phyloP scores from a whole-genome alignment of 1,139 yeast genomes.

The Candida pseudoviswanathii region DNA sequence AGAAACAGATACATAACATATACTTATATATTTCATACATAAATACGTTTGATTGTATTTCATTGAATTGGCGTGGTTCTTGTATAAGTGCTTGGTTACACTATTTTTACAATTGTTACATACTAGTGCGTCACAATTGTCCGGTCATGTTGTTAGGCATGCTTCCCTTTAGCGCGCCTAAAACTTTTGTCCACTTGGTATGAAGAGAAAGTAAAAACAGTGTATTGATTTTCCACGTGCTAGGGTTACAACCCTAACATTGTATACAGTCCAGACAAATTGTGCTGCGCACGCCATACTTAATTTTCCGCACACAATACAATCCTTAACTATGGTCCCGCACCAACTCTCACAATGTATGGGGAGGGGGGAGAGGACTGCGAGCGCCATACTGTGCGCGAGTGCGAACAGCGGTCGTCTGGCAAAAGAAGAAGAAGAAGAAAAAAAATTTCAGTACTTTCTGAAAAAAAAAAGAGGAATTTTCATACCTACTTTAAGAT shows the following conservation, averaged over 20 bases:
- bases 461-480: slow-evolving; percentile 3
- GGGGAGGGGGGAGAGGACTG: background rate
- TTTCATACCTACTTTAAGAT: slow-evolving; percentile 14
- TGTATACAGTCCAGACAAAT: slow-evolving; percentile 5
- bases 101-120: background rate
- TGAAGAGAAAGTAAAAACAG: no score
- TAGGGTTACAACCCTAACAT: slow-evolving; percentile 12
- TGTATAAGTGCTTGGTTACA: background rate
- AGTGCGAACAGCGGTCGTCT: no score
- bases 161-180: no score
- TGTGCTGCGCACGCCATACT: slow-evolving; percentile 1
- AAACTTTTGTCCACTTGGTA: no score
- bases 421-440: background rate
- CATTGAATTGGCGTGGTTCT: background rate
- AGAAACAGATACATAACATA: background rate
- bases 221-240: background rate
- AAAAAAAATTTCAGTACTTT: slow-evolving; percentile 2
- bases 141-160: no score
- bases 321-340: background rate
- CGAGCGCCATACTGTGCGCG: background rate
- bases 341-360: background rate
- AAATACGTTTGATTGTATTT: background rate
- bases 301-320: slow-evolving; percentile 4
- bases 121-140: no score
- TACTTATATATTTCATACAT: background rate